These are phyloP conservation scores for Penicillium sp. DNA, from an alignment of 2,329 filamentous ascomycete genomes.

Conservation along the genomic window DNA sequence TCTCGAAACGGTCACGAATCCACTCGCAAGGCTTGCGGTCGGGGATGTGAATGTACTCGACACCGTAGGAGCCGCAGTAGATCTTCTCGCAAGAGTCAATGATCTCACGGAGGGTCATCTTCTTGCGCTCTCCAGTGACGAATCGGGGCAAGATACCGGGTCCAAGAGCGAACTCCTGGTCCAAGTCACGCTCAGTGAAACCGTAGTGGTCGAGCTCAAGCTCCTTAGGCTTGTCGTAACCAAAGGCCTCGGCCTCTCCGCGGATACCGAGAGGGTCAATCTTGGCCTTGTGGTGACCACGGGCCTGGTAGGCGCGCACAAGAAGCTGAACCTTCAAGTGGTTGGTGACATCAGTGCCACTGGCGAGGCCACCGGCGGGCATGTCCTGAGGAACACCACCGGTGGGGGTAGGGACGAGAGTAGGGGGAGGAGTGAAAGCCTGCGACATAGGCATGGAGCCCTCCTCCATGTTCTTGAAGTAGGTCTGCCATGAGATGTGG, in stretches of 20 bases:
- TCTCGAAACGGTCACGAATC: slow-evolving; percentile 92
- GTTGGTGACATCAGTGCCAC: slow-evolving; percentile 84
- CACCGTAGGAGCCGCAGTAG: slow-evolving; percentile 95
- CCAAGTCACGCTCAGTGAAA: slow-evolving; percentile 91
- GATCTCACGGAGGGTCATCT: slow-evolving; percentile 97
- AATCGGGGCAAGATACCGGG: slow-evolving; percentile 95
- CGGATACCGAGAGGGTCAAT: slow-evolving; percentile 96
- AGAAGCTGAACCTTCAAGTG: slow-evolving; percentile 98
- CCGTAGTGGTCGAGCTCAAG: slow-evolving; percentile 90
- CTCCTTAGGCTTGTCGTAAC: slow-evolving; percentile 87
- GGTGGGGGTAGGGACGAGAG: slow-evolving; percentile 78
- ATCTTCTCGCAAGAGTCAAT: slow-evolving; percentile 89
- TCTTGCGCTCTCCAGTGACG: slow-evolving; percentile 81
- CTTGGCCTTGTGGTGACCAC: slow-evolving; percentile 96
- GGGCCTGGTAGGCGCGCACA: slow-evolving; percentile 95
- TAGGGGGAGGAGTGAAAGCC: slow-evolving; percentile 94
- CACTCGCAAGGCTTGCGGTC: slow-evolving; percentile 98
- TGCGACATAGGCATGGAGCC: slow-evolving; percentile 97
- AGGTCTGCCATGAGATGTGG: slow-evolving; percentile 97
- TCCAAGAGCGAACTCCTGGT: slow-evolving; percentile 86
- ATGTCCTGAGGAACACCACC: slow-evolving; percentile 74
- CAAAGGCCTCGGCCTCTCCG: slow-evolving; percentile 78
- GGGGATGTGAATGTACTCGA: slow-evolving; percentile 98
- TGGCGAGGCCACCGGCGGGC: slow-evolving; percentile 66
- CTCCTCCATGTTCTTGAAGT: slow-evolving; percentile 99